Conservation (phyloP, 495 filamentous ascomycete species). For the Xylaria longipes region DNA sequence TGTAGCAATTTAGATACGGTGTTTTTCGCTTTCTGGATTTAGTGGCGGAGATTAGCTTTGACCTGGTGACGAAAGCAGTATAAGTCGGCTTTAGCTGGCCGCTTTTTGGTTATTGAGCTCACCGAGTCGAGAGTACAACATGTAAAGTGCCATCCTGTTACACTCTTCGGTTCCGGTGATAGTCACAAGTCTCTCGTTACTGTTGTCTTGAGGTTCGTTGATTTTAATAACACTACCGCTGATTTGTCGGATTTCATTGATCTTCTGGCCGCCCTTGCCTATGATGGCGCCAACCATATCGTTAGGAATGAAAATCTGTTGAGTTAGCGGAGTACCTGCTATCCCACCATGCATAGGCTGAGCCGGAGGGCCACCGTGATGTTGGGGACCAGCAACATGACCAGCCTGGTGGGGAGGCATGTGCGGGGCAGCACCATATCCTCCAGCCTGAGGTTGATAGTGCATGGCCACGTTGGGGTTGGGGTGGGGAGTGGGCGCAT, state of each 20-base stretch:
- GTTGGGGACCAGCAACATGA: conserved; percentile 58
- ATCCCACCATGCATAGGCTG: conserved; percentile 75
- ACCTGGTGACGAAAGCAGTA: conserved; percentile 23
- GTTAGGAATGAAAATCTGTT: conserved; percentile 99
- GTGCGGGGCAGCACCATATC: conserved; percentile 76
- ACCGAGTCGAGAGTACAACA: conserved; percentile 98
- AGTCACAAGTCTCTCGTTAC: conserved; percentile 95
- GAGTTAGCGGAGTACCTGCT: conserved; percentile 87
- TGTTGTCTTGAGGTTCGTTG: conserved; percentile 98
- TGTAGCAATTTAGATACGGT: conserved; percentile 61
- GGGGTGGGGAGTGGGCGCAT: conserved; percentile 65
- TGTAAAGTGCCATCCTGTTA: conserved; percentile 99
- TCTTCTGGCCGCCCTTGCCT: conserved; percentile 97
- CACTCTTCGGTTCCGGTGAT: conserved; percentile 97
- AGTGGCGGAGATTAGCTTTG: conserved; percentile 24
- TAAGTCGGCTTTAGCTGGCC: conserved; percentile 33
- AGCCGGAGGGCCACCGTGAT: conserved; percentile 64
- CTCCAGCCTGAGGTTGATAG: conserved; percentile 61
- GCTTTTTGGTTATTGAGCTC: conserved; percentile 51
- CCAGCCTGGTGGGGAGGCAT: conserved; percentile 72
- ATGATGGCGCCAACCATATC: conserved; percentile 99
- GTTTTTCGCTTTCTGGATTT: conserved; percentile 78
- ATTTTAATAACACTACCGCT: conserved; percentile 99
- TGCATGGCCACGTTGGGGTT: conserved; percentile 74
- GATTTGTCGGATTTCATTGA: conserved; percentile 97